A percentile compares a stretch with the other conserved stretches of the same genome.
Evolutionary conservation across 495 filamentous ascomycete genomes (phyloP).

Genomic region (Hypomontagnella submonticulosa): DNA sequence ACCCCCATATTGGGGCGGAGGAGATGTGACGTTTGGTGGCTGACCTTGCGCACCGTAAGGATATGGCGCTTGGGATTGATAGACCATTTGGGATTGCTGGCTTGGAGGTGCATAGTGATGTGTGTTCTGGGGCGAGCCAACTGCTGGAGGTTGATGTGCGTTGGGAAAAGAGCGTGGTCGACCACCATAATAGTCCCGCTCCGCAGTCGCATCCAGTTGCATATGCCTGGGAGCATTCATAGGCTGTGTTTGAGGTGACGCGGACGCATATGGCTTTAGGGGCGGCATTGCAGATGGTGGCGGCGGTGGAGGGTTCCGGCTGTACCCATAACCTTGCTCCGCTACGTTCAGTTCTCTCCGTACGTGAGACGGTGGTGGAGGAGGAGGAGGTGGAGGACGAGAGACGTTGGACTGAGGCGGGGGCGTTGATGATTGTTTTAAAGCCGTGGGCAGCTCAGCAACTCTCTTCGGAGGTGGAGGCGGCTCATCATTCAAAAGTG

Average conservation of each 20-base stretch:
- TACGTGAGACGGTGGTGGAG: constrained; percentile 47
- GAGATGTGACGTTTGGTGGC: constrained; percentile 49
- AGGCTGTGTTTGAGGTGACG: constrained; percentile 56
- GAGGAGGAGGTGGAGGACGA: constrained; percentile 51
- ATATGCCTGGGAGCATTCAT: constrained; percentile 52
- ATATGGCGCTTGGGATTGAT: constrained; percentile 48
- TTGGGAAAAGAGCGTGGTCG: constrained; percentile 48
- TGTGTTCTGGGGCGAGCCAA: constrained; percentile 52
- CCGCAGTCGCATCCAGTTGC: constrained; percentile 47
- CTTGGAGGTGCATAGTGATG: constrained; percentile 54
- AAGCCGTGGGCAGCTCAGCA: constrained; percentile 48
- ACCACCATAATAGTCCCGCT: constrained; percentile 56
- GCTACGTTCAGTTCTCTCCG: constrained; percentile 49
- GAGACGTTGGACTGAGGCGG: constrained; percentile 54
- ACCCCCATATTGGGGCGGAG: constrained; percentile 50
- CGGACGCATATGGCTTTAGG: constrained; percentile 58
- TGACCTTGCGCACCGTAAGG: constrained; percentile 47
- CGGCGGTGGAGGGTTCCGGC: constrained; percentile 49
- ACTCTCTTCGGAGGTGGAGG: constrained; percentile 55
- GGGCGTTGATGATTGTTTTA: constrained; percentile 57
- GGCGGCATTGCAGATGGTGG: constrained; percentile 57
- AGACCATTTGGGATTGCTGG: constrained; percentile 45
- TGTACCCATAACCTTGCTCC: constrained; percentile 53
- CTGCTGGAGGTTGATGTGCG: constrained; percentile 48
- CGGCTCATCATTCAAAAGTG: constrained; percentile 62